Base-by-base conservation (phyloP, 208 protist species). In the Wallacemonas sp. region DNA sequence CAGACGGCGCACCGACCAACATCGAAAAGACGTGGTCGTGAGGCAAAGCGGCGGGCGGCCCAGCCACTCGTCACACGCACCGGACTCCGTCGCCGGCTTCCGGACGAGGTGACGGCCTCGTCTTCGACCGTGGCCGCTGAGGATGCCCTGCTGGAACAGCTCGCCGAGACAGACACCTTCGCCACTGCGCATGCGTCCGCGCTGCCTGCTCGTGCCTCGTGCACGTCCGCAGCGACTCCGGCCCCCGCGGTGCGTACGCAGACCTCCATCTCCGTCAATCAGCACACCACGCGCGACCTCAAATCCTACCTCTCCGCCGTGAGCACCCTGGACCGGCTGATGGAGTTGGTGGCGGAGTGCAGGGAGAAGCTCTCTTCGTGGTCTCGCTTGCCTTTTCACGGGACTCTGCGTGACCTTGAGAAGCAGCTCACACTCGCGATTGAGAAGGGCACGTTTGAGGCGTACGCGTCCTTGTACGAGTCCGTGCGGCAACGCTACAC, bases 401-500 rank as follows among this genome's bases (percentile, higher is more conserved):
- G 69, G n/a, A 70, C 75, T 27, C 57, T 81, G 38, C 66, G 64
- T 10, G 55, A 68, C 29, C 70, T 74, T 55, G 75, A 81, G 63
- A 61, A 55, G 29, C 62, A 71, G 58, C 71, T 87, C 21, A 32
- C 59, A 4, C 57, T 72, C 15, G 78, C 71, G 22, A 52, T 81
- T 27, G 39, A 74, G 41, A 57, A 72, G 57, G 62, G 53, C 53
- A 76, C 77, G 19, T 78, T 82, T 42, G 59, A 79, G 21, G 78
- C 73, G 27, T 83, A 79, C 74, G 64, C 66, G 24, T 55, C 29
- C 9, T 41, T 87, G 2, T 62, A 66, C 36, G 44, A 61, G 21
- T 60, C 60, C 29, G 74, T 79, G 60, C 69, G 68, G 66, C 65
- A 75, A 61, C 73, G 77, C 15, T 72, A 75, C 52, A 63, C 66